A percentile compares a stretch with the other conserved stretches of the same genome.
Evolutionary conservation across 2,329 filamentous ascomycete genomes (phyloP).

Genomic region (Byssothecium circinans): DNA sequence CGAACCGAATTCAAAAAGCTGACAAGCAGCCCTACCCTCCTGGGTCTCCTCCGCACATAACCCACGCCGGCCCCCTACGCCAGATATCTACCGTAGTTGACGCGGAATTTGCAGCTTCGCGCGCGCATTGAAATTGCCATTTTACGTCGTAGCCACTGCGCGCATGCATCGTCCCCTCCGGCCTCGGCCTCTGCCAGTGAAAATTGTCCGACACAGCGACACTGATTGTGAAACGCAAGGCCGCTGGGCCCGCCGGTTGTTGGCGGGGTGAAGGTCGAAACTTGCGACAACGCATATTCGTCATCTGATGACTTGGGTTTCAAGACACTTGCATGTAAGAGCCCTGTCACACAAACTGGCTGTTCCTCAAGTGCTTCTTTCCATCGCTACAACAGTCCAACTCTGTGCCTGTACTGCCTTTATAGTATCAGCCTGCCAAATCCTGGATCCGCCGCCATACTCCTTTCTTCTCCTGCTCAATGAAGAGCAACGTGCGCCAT

Average conservation of each 20-base stretch:
- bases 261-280: constrained; percentile 21
- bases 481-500: background rate
- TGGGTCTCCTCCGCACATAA: background rate
- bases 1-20: background rate
- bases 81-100: background rate
- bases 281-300: constrained; percentile 13
- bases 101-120: background rate
- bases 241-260: constrained; percentile 16
- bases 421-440: constrained; percentile 3
- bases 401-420: background rate
- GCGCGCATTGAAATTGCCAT: background rate
- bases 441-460: constrained; percentile 1
- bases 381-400: background rate
- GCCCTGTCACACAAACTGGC: constrained; percentile 7
- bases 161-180: background rate
- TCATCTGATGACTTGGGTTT: constrained; percentile 15
- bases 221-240: constrained; percentile 21
- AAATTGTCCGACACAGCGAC: constrained; percentile 20
- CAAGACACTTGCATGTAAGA: constrained; percentile 14
- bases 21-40: background rate
- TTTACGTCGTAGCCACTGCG: background rate
- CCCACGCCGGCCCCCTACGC: background rate
- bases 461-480: background rate
- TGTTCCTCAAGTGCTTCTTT: background rate
- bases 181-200: constrained; percentile 4